Evolutionary conservation across 139 green algal genomes (phyloP), one percentile per base, ranked within the genome.

Genomic region (Yamagishiella unicocca): DNA sequence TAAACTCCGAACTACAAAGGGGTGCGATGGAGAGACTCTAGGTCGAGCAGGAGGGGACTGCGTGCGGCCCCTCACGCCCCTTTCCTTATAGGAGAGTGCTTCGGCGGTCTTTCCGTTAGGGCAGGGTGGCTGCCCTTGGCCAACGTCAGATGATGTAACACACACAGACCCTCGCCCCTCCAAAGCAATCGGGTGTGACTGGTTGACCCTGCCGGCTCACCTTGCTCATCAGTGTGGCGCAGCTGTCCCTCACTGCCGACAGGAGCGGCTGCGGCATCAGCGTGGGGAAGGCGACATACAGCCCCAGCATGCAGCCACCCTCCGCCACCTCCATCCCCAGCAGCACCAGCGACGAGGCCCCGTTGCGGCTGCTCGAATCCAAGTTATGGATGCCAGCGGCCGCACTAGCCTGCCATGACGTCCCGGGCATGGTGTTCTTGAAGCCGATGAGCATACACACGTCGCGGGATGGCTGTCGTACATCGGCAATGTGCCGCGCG

Each of bases 241-340:
- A 82, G 75, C 75, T 82, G 31, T 53, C 75, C 19, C 54, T 6
- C 17, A 27, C 75, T 4, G 75, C n/a, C 31, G n/a, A 50, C 50
- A 82, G 75, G 33, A 82, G 53, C 75, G 50, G 50, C 50, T 35
- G 21, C 6, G 75, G 75, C 75, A 82, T 68, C 33, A 43, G 53
- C 33, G 75, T 46, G 46, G 75, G 75, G 46, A 82, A 82, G 31
- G 75, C 50, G 22, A 82, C 25, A 31, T 82, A 82, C 50, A 82
- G 31, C 21, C 50, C 75, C 50, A 82, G 46, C 24, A 67, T 64
- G 73, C 45, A 66, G 12, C 73, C 73, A n/a, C 73, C 43, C 3
- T 81, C 46, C 73, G 73, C 73, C 73, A 81, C 73, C 43, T 81
- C 73, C 73, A 81, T 64, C 3, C 0, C 45, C n/a, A 81, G n/a